Conservation (phyloP, 2,329 filamentous ascomycete genomes). For the Cladobotryum mycophilum region DNA sequence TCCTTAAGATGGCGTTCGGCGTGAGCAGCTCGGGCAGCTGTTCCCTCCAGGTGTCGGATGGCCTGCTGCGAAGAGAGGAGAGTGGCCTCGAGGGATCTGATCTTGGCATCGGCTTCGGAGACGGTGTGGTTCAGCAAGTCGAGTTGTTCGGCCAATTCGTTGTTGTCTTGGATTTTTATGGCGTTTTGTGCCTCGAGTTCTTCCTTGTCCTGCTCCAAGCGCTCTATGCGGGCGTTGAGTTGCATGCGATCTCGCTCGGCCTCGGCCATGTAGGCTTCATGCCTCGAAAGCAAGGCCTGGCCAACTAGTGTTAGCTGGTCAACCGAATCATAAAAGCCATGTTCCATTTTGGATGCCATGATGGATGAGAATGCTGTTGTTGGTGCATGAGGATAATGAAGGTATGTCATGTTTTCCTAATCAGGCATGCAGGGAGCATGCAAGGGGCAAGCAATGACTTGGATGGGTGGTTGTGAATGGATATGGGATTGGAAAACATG, state of each 20-base stretch:
- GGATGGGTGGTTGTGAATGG: background rate
- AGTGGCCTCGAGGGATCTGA: conserved; percentile 69
- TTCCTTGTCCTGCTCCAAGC: conserved; percentile 67
- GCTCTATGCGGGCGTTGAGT: conserved; percentile 66
- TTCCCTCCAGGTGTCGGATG: conserved; percentile 64
- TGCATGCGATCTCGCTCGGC: conserved; percentile 77
- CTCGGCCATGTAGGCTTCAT: conserved; percentile 91
- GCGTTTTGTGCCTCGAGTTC: conserved; percentile 72
- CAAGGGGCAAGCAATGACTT: background rate
- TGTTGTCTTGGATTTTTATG: conserved; percentile 75
- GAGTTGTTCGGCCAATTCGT: conserved; percentile 71
- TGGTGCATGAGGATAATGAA: background rate
- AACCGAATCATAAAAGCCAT: background rate
- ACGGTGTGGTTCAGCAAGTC: conserved; percentile 78
- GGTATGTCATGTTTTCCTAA: no score
- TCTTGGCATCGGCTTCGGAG: conserved; percentile 70
- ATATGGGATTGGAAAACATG: conserved; percentile 1
- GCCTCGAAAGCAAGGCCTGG: conserved; percentile 83
- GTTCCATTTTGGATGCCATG: background rate
- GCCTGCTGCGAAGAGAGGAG: conserved; percentile 73
- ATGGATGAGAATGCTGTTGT: background rate
- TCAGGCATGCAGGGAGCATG: no score
- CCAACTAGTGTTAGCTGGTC: conserved; percentile 60
- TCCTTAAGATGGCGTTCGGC: conserved; percentile 74
- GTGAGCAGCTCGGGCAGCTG: conserved; percentile 67